Evolutionary conservation across 352 stramenopile genomes (phyloP), one percentile per base, ranked within the genome.

Genomic region (Phytophthora fragariae): DNA sequence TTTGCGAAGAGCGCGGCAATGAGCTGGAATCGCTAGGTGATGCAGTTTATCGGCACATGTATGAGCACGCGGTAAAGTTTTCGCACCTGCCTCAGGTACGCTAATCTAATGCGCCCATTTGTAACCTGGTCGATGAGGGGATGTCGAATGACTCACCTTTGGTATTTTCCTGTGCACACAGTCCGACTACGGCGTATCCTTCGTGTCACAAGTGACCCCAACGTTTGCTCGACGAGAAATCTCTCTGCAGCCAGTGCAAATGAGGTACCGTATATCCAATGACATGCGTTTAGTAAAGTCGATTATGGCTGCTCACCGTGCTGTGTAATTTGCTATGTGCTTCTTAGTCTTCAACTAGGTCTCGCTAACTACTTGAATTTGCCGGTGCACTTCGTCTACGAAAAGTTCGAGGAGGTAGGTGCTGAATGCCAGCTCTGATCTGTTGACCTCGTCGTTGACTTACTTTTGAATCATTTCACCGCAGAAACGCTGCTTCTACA

Each of bases 161-260:
- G 37, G 37, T 44, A 11, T n/a, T 29, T 62, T 11, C 21, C 46
- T 66, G 21, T 71, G n/a, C 12, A 5, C 12, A 5, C 57, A 96
- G 87, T 95, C 89, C 29, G 89, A 96, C 61, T 94, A 92, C 53
- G 88, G 88, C 1, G 78, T 90, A 56, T 94, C 89, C 2, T 94
- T 96, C 44, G 73, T 91, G 9, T 85, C 86, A n/a, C 82, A 86
- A 78, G 79, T 75, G 3, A 83, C 79, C 5, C 77, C 81, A 6
- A 76, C 83, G 12, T 86, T 88, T 54, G 84, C 80, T 68, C 76
- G 86, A 29, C 78, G 84, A 50, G 64, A 90, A 37, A 81, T 94
- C 29, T 89, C 84, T 12, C 84, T 96, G 49, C 81, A 91, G 12
- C 86, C 86, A 10, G 84, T 96, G 11, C 84, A 94, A 76, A 92